Evolutionary conservation across 2,329 filamentous ascomycete species (phyloP).

Genomic region (Penicillium sp.): DNA sequence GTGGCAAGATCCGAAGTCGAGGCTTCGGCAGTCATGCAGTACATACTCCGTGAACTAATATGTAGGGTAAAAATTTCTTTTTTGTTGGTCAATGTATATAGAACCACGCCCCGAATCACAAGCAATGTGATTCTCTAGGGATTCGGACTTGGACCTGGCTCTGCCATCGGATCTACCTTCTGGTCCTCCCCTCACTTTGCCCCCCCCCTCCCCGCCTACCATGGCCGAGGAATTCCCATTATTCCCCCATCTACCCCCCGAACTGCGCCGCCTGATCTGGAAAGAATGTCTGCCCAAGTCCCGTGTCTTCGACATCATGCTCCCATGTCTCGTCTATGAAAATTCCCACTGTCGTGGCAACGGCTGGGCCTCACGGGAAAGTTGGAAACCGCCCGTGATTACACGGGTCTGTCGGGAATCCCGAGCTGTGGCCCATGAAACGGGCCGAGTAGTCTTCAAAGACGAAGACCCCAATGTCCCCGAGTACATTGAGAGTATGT

Average conservation of each 20-base stretch:
- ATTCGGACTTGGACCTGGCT: not conserved
- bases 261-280: slow-evolving; percentile 7
- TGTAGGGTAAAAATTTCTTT: not conserved
- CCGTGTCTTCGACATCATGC: slow-evolving; percentile 2
- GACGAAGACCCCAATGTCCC: slow-evolving; percentile 1
- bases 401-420: slow-evolving; percentile 4
- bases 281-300: slow-evolving; percentile 4
- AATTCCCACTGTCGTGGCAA: not conserved
- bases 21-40: not conserved
- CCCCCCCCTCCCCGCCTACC: not conserved
- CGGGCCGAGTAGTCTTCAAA: not conserved
- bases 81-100: not conserved
- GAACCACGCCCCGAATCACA: not conserved
- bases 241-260: not conserved
- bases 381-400: slow-evolving; percentile 1
- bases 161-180: not conserved
- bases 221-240: slow-evolving; percentile 1
- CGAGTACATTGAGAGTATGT: slow-evolving; percentile 4
- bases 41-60: not conserved
- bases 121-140: not conserved
- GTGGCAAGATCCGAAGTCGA: not conserved
- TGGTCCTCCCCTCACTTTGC: not conserved
- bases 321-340: not conserved
- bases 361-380: not conserved
- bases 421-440: slow-evolving; percentile 3